phyloP scores from a whole-genome alignment of 305 asterid genomes.

The Fraxinus ornus region DNA sequence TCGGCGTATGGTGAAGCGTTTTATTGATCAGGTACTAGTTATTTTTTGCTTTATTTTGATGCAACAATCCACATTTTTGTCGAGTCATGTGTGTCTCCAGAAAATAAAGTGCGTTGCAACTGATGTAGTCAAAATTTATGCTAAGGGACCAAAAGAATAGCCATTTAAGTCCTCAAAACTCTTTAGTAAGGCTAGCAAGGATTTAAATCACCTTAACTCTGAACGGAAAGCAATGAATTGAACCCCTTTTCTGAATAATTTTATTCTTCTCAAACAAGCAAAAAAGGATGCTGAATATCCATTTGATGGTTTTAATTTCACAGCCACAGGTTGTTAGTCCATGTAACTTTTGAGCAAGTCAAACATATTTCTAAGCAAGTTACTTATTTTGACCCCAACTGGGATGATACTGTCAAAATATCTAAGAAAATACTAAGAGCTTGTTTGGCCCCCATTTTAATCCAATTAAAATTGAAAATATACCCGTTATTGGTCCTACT shows the following conservation, averaged over 20 bases:
- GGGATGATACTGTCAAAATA: not conserved
- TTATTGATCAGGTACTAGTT: conserved; percentile 76
- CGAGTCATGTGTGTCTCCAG: not conserved
- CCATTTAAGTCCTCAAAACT: not conserved
- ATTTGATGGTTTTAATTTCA: not conserved
- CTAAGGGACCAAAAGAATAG: not conserved
- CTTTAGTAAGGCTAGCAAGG: not conserved
- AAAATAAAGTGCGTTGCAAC: not conserved
- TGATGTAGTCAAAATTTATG: conserved; percentile 6
- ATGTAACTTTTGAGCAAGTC: not conserved
- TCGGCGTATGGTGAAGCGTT: conserved; percentile 63
- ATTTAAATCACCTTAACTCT: not conserved
- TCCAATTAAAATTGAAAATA: too few relatives aligned
- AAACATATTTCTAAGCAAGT: not conserved
- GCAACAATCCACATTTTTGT: conserved; percentile 11
- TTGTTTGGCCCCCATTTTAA: too few relatives aligned
- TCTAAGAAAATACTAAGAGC: not conserved
- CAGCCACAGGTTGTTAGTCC: not conserved
- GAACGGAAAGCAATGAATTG: not conserved
- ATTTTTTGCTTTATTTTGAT: conserved; percentile 15
- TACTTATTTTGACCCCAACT: not conserved
- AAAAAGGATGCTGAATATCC: not conserved
- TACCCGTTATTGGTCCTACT: too few relatives aligned
- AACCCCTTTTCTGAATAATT: not conserved
- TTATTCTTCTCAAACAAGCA: not conserved